Percentiles rank a stretch among this genome's conserved stretches.
phyloP scores from a whole-genome alignment of 768 basidiomycete genomes.

The Cystofilobasidium bisporidii region DNA sequence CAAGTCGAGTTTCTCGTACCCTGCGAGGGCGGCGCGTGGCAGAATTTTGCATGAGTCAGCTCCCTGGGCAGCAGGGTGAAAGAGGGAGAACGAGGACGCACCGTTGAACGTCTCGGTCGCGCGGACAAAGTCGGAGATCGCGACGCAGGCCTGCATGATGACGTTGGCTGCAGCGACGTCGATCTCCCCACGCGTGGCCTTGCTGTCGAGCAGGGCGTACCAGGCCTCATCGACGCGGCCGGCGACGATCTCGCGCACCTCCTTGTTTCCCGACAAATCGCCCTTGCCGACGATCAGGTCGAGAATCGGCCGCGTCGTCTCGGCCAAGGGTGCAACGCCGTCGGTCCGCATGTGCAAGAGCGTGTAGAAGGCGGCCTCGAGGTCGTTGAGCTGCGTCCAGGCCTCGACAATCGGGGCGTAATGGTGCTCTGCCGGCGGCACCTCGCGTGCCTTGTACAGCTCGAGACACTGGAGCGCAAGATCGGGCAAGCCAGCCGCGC shows the following conservation, averaged over 20 bases:
- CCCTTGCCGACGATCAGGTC: conserved; percentile 11
- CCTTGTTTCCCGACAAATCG: background rate
- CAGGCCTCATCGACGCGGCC: conserved; percentile 19
- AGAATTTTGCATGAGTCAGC: no score
- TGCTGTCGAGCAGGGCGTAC: conserved; percentile 19
- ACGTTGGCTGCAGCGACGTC: conserved; percentile 21
- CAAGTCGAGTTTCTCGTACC: conserved; percentile 5
- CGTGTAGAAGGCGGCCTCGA: conserved; percentile 22
- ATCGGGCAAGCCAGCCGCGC: conserved; percentile 17
- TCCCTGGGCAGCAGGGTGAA: no score
- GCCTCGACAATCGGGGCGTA: conserved; percentile 12
- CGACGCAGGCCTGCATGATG: conserved; percentile 18
- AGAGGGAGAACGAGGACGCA: no score
- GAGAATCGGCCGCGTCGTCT: conserved; percentile 11
- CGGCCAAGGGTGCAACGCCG: conserved; percentile 2
- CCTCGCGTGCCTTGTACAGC: background rate
- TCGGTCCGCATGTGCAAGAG: conserved; percentile 9
- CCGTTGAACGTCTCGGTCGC: conserved; percentile 26
- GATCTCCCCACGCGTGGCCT: conserved; percentile 11
- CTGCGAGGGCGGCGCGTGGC: no score
- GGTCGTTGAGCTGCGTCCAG: conserved; percentile 16
- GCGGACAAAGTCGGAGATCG: conserved; percentile 19
- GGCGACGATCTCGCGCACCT: conserved; percentile 4
- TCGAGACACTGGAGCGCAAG: conserved; percentile 8
- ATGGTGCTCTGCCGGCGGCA: conserved; percentile 7